A percentile compares a stretch with the other conserved stretches of the same genome.
Evolutionary conservation across 768 basidiomycete species (phyloP).

Genomic region (Suillus ampliporus): DNA sequence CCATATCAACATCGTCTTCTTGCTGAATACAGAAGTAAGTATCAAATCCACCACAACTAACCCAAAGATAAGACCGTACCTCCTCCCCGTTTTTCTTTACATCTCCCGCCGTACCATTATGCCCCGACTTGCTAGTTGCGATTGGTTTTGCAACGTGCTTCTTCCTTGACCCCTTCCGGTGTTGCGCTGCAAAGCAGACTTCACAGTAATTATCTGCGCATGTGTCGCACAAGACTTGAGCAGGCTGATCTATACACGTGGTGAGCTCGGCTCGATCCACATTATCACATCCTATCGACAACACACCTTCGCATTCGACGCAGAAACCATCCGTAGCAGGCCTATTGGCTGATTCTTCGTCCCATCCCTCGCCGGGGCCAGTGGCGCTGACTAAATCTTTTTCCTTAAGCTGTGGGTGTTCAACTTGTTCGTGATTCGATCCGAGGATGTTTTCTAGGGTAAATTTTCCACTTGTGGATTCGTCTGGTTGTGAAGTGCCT

Average conservation of each 20-base stretch:
- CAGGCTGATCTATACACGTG: constrained; percentile 72
- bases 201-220: constrained; percentile 81
- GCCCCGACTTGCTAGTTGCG: constrained; percentile 17
- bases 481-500: constrained; percentile 11
- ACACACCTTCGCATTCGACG: constrained; percentile 84
- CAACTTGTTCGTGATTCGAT: constrained; percentile 64
- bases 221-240: constrained; percentile 71
- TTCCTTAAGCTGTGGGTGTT: constrained; percentile 50
- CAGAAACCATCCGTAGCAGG: constrained; percentile 69
- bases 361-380: constrained; percentile 60
- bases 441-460: constrained; percentile 76
- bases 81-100: constrained; percentile 21
- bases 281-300: constrained; percentile 8
- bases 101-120: constrained; percentile 21
- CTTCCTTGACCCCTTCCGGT: constrained; percentile 81
- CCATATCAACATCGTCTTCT: constrained; percentile 43
- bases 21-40: constrained; percentile 25
- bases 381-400: constrained; percentile 40
- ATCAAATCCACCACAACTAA: background rate
- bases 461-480: constrained; percentile 37
- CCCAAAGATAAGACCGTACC: constrained; percentile 18
- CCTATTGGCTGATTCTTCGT: constrained; percentile 59
- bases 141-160: constrained; percentile 61
- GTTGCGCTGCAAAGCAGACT: constrained; percentile 86
- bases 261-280: background rate